Evolutionary conservation across 805 yeast species (phyloP).

Genomic region (Candida berthetii): DNA sequence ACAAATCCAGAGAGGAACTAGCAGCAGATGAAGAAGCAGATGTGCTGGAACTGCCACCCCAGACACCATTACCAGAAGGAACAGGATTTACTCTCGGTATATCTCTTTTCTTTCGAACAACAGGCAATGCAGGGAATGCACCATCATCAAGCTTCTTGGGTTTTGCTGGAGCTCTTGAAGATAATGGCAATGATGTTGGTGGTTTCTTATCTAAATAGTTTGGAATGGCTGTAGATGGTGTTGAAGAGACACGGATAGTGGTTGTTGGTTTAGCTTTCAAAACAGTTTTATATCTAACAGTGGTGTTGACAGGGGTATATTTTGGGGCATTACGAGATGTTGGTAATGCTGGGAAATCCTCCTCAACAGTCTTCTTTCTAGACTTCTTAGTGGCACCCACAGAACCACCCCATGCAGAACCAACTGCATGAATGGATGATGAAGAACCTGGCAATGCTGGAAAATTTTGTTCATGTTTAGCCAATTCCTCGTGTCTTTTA

Average conservation of each 20-base stretch:
- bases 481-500: conserved; percentile 18
- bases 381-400: conserved; percentile 8
- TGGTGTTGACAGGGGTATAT: conserved; percentile 14
- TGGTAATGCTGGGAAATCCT: conserved; percentile 26
- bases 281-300: conserved; percentile 14
- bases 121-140: conserved; percentile 45
- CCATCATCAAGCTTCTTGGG: conserved; percentile 14
- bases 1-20: conserved; percentile 14
- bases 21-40: conserved; percentile 2
- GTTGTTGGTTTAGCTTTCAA: conserved; percentile 3
- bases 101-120: conserved; percentile 33
- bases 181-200: conserved; percentile 13
- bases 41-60: conserved; percentile 18
- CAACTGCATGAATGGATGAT: conserved; percentile 11
- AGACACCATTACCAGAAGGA: conserved; percentile 28
- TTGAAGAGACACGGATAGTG: conserved; percentile 8
- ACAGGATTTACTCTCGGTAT: conserved; percentile 56
- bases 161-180: conserved; percentile 10
- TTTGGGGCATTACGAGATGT: conserved; percentile 3
- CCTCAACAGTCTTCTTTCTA: conserved; percentile 7
- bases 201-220: conserved; percentile 22
- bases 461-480: conserved; percentile 31
- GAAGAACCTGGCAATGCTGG: conserved; percentile 39
- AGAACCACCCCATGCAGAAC: conserved; percentile 24
- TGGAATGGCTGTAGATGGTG: conserved; percentile 17